Evolutionary conservation across 495 filamentous ascomycete species (phyloP).

Genomic region (Hyaloscypha hepaticicola): DNA sequence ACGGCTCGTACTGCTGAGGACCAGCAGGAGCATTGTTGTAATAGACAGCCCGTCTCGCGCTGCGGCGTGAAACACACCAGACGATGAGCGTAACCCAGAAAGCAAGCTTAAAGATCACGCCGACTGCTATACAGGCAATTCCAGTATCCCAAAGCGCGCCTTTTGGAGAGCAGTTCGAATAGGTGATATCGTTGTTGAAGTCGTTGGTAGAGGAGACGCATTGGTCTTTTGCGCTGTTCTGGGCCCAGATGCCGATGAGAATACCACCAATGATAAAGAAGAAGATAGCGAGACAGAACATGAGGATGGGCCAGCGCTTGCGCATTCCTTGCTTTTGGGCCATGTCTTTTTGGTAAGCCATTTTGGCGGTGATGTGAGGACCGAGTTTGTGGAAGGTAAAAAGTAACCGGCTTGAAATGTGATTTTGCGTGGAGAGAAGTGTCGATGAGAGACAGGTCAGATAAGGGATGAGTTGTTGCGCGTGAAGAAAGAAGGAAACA

Average conservation of each 20-base stretch:
- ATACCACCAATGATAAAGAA: neutral
- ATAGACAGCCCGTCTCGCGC: neutral
- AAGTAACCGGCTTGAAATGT: neutral
- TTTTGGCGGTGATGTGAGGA: neutral
- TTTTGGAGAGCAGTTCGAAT: neutral
- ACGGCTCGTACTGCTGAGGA: neutral
- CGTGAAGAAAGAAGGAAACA: neutral
- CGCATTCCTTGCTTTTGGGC: neutral
- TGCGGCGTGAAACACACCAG: neutral
- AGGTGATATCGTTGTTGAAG: neutral
- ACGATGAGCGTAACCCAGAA: neutral
- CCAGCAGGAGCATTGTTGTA: neutral
- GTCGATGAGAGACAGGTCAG: neutral
- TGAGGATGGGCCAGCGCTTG: neutral
- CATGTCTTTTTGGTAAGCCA: neutral
- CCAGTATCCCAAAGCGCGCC: neutral
- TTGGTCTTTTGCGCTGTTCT: neutral
- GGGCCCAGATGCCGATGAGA: neutral
- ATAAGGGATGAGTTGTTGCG: neutral
- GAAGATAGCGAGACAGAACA: neutral
- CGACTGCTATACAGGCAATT: neutral
- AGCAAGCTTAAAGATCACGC: neutral
- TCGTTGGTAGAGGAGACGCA: neutral
- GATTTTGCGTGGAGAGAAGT: neutral
- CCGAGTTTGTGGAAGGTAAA: neutral